Conservation (phyloP, 768 basidiomycete genomes). For the Kwoniella sp. region DNA sequence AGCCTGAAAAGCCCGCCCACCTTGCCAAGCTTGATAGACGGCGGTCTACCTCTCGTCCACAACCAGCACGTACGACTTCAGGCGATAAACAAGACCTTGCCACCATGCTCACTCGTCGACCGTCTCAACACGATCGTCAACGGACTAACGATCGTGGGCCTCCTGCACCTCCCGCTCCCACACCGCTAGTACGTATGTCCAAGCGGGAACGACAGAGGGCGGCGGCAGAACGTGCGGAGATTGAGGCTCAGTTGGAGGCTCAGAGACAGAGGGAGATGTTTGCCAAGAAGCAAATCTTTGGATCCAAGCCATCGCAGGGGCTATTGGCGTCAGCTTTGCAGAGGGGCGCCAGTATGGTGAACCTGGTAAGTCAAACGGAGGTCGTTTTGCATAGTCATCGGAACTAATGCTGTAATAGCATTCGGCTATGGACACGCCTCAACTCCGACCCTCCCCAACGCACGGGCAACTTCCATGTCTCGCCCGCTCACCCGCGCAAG, state of each 20-base stretch:
- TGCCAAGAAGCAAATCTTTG: slow-evolving; percentile 48
- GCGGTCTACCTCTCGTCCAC: slow-evolving; percentile 3
- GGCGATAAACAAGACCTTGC: slow-evolving; percentile 18
- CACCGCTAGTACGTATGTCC: slow-evolving; percentile 36
- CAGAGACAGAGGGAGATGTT: slow-evolving; percentile 49
- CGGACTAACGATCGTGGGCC: background rate
- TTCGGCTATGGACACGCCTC: slow-evolving; percentile 2
- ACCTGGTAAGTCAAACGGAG: slow-evolving; percentile 36
- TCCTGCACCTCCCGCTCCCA: slow-evolving; percentile 38
- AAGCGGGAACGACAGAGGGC: slow-evolving; percentile 31
- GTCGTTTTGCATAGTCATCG: background rate
- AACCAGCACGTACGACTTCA: background rate
- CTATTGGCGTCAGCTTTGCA: slow-evolving; percentile 43
- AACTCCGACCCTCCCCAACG: slow-evolving; percentile 28
- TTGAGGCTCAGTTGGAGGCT: slow-evolving; percentile 43
- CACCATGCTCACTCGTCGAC: slow-evolving; percentile 13
- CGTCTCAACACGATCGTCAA: slow-evolving; percentile 1
- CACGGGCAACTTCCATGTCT: slow-evolving; percentile 27
- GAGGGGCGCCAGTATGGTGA: slow-evolving; percentile 47
- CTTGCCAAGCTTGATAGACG: background rate
- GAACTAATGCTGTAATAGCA: slow-evolving; percentile 2
- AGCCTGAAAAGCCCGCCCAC: background rate
- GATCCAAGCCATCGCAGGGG: slow-evolving; percentile 19
- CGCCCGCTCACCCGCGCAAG: slow-evolving; percentile 22
- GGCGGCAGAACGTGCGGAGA: slow-evolving; percentile 30